Conservation (phyloP, 2,329 filamentous ascomycete genomes). For the Sphaerostilbella broomeana region DNA sequence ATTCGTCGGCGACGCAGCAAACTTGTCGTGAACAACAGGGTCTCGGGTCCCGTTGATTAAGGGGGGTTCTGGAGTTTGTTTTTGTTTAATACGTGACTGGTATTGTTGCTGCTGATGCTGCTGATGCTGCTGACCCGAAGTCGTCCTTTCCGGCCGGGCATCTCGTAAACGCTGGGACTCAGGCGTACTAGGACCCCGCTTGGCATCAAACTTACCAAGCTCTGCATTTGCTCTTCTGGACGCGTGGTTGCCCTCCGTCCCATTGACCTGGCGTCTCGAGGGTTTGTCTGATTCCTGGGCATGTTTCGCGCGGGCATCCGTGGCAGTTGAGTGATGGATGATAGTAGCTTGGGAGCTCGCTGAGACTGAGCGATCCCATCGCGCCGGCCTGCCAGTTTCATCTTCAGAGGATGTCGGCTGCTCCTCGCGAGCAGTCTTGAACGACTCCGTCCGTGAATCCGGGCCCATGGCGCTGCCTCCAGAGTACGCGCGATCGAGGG, state of each 20-base stretch:
- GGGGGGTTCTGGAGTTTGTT: too few relatives aligned
- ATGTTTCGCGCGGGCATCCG: slow-evolving; percentile 16
- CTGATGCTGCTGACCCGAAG: slow-evolving; percentile 41
- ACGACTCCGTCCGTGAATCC: slow-evolving; percentile 62
- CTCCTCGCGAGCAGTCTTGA: slow-evolving; percentile 63
- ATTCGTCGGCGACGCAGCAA: slow-evolving; percentile 42
- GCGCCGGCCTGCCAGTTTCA: slow-evolving; percentile 38
- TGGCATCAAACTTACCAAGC: slow-evolving; percentile 52
- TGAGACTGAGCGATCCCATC: slow-evolving; percentile 34
- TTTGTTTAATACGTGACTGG: slow-evolving; percentile 11
- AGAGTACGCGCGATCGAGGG: slow-evolving; percentile 46
- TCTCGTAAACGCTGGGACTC: slow-evolving; percentile 20
- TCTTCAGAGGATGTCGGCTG: slow-evolving; percentile 58
- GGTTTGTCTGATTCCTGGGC: slow-evolving; percentile 37
- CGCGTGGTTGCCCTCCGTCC: slow-evolving; percentile 33
- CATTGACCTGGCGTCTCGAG: slow-evolving; percentile 32
- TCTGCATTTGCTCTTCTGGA: slow-evolving; percentile 40
- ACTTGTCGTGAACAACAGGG: slow-evolving; percentile 40
- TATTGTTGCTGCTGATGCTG: slow-evolving; percentile 34
- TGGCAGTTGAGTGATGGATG: slow-evolving; percentile 29
- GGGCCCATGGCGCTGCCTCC: slow-evolving; percentile 46
- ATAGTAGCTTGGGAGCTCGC: slow-evolving; percentile 40
- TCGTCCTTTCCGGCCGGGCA: neutral
- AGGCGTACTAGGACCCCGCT: slow-evolving; percentile 45
- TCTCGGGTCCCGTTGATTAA: slow-evolving; percentile 15